Conservation (phyloP, 768 basidiomycete genomes). For the Dacryopinax spathularia region DNA sequence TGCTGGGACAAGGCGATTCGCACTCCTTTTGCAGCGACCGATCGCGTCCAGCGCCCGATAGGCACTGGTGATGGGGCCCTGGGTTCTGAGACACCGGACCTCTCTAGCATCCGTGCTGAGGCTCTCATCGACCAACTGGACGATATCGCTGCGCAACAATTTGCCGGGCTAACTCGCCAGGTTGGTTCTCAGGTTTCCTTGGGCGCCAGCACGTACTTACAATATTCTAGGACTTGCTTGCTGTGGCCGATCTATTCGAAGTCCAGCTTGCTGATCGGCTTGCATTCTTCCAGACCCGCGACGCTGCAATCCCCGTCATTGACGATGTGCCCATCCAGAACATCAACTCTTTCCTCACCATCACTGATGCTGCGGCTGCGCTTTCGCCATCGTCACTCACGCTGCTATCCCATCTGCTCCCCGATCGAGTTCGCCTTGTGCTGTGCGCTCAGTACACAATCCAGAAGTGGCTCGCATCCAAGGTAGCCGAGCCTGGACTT, state of each 20-base stretch:
- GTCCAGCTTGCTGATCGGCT: conserved; percentile 64
- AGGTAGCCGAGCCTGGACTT: conserved; percentile 48
- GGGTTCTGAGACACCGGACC: conserved; percentile 39
- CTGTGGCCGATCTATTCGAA: conserved; percentile 64
- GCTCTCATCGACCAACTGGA: conserved; percentile 68
- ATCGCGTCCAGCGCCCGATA: neutral
- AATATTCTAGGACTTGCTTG: conserved; percentile 52
- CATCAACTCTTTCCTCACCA: conserved; percentile 56
- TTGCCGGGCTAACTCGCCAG: conserved; percentile 47
- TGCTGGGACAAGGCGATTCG: neutral
- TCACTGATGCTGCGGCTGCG: conserved; percentile 54
- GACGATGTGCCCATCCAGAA: conserved; percentile 68
- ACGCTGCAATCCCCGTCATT: conserved; percentile 33
- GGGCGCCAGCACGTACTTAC: neutral
- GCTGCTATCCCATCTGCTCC: conserved; percentile 64
- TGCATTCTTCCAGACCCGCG: conserved; percentile 59
- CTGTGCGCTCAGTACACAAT: conserved; percentile 61
- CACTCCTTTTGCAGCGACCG: neutral
- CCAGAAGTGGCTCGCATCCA: conserved; percentile 64
- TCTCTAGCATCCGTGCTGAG: conserved; percentile 49
- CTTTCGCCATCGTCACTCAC: conserved; percentile 41
- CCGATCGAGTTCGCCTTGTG: conserved; percentile 48
- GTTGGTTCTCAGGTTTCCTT: neutral
- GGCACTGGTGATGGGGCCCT: conserved; percentile 10
- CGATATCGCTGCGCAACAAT: conserved; percentile 57